A percentile compares a stretch with the other conserved stretches of the same genome.
Evolutionary conservation across 208 protist species (phyloP).

Genomic region (Herpetomonas samuelpessoai): DNA sequence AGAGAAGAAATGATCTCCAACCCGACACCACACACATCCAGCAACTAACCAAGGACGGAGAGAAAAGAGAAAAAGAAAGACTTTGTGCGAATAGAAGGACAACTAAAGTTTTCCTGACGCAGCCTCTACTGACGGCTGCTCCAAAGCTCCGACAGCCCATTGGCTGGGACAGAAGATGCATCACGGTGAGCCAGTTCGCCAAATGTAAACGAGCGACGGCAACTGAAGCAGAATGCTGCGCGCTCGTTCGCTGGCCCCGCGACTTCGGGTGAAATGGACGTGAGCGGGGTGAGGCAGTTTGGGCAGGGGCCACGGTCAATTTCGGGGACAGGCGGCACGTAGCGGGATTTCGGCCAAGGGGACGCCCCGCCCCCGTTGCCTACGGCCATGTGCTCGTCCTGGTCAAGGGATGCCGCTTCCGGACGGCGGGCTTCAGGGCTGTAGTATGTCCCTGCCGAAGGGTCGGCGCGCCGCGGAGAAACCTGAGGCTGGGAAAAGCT

Average conservation of each 20-base stretch:
- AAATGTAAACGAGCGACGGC: constrained; percentile 72
- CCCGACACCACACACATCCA: too few species aligned
- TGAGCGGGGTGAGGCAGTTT: constrained; percentile 55
- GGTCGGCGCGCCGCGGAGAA: too few species aligned
- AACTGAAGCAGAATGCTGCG: constrained; percentile 83
- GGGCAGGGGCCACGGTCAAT: constrained; percentile 62
- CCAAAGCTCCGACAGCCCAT: neutral
- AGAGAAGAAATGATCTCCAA: too few species aligned
- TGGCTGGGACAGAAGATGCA: constrained; percentile 7
- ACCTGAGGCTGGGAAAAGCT: too few species aligned
- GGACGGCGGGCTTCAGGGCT: constrained; percentile 4
- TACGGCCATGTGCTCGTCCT: neutral
- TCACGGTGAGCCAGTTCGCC: constrained; percentile 41
- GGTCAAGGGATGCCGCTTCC: constrained; percentile 2
- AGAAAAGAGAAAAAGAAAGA: too few species aligned
- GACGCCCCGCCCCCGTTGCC: too few species aligned
- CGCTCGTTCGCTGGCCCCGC: constrained; percentile 24
- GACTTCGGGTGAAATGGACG: constrained; percentile 22
- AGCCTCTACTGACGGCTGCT: neutral
- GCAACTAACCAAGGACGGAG: too few species aligned
- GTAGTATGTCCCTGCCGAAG: too few species aligned
- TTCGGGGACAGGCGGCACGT: constrained; percentile 19
- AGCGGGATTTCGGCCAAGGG: constrained; percentile 9
- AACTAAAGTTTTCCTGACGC: constrained; percentile 6
- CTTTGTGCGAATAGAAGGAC: neutral